Evolutionary conservation across 164 flowering plant species (phyloP).

Genomic region (Paratinospora sagittata): DNA sequence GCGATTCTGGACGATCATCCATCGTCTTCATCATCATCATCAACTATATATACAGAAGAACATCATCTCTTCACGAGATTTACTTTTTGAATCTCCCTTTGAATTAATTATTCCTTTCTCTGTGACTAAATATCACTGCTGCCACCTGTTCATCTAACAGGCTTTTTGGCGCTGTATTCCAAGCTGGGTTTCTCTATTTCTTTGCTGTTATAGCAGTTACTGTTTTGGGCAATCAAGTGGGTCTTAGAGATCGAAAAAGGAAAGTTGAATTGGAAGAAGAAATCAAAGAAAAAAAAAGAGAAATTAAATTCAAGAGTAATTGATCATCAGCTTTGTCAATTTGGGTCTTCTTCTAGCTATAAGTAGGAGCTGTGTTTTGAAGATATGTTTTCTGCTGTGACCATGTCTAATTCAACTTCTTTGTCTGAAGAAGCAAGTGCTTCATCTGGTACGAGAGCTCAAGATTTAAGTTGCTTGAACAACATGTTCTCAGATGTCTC

Average conservation of each 20-base stretch:
- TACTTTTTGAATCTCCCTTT: not conserved
- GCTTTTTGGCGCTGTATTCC: conserved; percentile 8
- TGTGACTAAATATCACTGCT: conserved; percentile 21
- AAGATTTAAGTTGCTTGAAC: conserved; percentile 38
- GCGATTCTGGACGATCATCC: conserved; percentile 26
- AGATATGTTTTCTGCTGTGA: conserved; percentile 39
- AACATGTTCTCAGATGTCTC: conserved; percentile 26
- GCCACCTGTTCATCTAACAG: conserved; percentile 15
- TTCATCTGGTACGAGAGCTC: conserved; percentile 44
- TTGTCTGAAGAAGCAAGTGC: conserved; percentile 66
- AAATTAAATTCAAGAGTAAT: too few relatives aligned
- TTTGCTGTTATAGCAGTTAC: not conserved
- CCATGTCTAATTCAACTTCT: conserved; percentile 65
- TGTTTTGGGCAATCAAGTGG: not conserved
- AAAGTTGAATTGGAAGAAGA: conserved; percentile 8
- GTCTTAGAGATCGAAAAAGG: conserved; percentile 5
- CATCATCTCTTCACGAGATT: not conserved
- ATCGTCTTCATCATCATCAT: conserved; percentile 33
- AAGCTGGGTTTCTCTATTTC: not conserved
- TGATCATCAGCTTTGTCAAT: too few relatives aligned
- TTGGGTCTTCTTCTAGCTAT: not conserved
- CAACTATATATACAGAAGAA: not conserved
- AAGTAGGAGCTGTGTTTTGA: conserved; percentile 19
- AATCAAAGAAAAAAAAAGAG: not conserved
- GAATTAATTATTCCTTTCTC: conserved; percentile 30